A percentile compares a stretch with the other conserved stretches of the same genome.
Evolutionary conservation across 164 flowering plant species (phyloP).

Genomic region (Macadamia tetraphylla): DNA sequence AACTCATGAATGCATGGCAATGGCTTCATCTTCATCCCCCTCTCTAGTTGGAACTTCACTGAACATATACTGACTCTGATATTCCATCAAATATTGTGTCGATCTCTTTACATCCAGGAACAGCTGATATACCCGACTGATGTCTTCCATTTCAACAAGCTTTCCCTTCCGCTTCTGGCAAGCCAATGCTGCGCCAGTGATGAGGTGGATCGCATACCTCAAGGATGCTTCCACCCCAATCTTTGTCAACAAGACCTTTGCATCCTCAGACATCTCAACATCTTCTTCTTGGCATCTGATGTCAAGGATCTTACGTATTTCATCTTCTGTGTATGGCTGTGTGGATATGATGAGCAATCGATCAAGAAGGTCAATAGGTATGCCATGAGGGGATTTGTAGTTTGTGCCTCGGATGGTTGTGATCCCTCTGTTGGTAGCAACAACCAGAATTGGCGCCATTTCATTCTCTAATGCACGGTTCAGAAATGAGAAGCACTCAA

Average conservation of each 20-base stretch:
- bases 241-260: conserved; percentile 54
- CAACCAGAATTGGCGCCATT: conserved; percentile 89
- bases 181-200: conserved; percentile 74
- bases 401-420: conserved; percentile 72
- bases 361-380: conserved; percentile 85
- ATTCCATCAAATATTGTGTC: conserved; percentile 84
- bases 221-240: conserved; percentile 30
- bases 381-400: conserved; percentile 96
- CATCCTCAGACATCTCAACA: conserved; percentile 89
- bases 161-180: conserved; percentile 92
- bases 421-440: conserved; percentile 90
- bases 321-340: conserved; percentile 81
- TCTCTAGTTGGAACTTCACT: conserved; percentile 46
- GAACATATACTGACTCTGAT: conserved; percentile 85
- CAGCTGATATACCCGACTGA: conserved; percentile 65
- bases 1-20: conserved; percentile 36
- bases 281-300: conserved; percentile 94
- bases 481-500: conserved; percentile 91
- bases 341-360: conserved; percentile 87
- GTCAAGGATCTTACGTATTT: conserved; percentile 66
- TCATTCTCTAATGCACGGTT: conserved; percentile 95
- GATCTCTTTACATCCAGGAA: conserved; percentile 89
- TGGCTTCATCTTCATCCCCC: conserved; percentile 43
- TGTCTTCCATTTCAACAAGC: conserved; percentile 74
- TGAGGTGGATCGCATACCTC: conserved; percentile 88